phyloP scores from a whole-genome alignment of 176 grass and related monocot species.

The Rhipidocladum racemiflorum region DNA sequence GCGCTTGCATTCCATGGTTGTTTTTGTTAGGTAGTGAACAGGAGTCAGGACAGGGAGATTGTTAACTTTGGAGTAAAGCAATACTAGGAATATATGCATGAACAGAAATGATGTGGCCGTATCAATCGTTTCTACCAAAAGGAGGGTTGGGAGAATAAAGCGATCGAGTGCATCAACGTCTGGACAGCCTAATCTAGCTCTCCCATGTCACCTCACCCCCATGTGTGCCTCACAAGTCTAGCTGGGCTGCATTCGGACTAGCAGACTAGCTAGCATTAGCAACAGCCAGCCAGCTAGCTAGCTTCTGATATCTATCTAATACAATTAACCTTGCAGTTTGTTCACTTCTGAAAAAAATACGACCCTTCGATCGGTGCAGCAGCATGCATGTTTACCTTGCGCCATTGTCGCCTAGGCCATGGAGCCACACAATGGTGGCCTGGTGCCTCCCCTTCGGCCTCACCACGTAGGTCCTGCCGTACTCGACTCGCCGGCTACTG shows the following conservation, averaged over 20 bases:
- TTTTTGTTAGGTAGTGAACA: constrained; percentile 34
- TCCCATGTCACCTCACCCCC: background rate
- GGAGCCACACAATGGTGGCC: constrained; percentile 95
- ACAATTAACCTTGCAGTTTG: background rate
- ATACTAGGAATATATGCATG: constrained; percentile 91
- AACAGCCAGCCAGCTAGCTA: too few species aligned
- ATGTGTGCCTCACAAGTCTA: background rate
- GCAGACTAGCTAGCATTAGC: background rate
- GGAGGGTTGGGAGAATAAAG: constrained; percentile 48
- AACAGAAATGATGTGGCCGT: constrained; percentile 36
- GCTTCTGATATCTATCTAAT: background rate
- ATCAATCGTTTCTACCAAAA: constrained; percentile 44
- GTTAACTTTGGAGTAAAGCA: constrained; percentile 31
- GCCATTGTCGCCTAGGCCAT: constrained; percentile 90
- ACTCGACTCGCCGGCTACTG: constrained; percentile 51
- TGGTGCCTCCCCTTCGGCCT: constrained; percentile 90
- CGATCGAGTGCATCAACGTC: constrained; percentile 1
- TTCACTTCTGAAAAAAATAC: background rate
- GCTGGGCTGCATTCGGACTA: constrained; percentile 12
- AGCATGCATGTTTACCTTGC: constrained; percentile 41
- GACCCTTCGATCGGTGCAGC: background rate
- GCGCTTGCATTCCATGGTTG: constrained; percentile 9
- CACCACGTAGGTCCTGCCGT: constrained; percentile 88
- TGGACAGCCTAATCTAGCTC: constrained; percentile 14
- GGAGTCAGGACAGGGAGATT: constrained; percentile 24